Conservation (phyloP, 2,329 filamentous ascomycete species). For the Colletotrichum neosansevieriae region DNA sequence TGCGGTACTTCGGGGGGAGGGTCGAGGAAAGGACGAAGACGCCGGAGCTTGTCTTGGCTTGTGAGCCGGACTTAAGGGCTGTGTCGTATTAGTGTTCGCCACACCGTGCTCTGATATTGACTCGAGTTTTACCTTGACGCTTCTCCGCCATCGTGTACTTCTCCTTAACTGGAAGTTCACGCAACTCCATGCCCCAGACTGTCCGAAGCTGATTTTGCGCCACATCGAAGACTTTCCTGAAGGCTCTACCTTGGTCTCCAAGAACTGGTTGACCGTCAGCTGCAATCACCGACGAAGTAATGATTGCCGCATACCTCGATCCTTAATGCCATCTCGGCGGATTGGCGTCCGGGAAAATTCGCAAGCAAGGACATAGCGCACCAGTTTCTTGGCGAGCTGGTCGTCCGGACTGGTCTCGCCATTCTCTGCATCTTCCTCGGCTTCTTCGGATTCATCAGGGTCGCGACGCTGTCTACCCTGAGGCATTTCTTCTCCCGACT, state of each 20-base stretch:
- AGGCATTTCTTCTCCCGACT: slow-evolving; percentile 48
- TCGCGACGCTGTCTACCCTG: slow-evolving; percentile 49
- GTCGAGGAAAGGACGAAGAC: slow-evolving; percentile 83
- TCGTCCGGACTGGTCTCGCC: slow-evolving; percentile 56
- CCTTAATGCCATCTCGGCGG: slow-evolving; percentile 70
- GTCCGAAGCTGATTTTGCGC: slow-evolving; percentile 79
- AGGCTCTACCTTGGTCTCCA: slow-evolving; percentile 75
- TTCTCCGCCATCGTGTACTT: slow-evolving; percentile 84
- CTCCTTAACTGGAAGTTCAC: slow-evolving; percentile 83
- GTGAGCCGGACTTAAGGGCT: slow-evolving; percentile 59
- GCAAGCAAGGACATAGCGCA: slow-evolving; percentile 76
- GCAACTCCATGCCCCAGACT: slow-evolving; percentile 93
- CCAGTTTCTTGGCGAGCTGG: slow-evolving; percentile 73
- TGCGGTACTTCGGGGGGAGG: slow-evolving; percentile 76
- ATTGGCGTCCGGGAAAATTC: slow-evolving; percentile 73
- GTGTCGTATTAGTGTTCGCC: neutral
- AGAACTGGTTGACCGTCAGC: slow-evolving; percentile 67
- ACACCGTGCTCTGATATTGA: neutral
- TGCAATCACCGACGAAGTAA: neutral
- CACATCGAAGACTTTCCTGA: slow-evolving; percentile 80
- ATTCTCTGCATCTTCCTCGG: slow-evolving; percentile 52
- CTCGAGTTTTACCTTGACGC: slow-evolving; percentile 72
- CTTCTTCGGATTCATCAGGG: slow-evolving; percentile 47
- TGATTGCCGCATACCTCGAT: slow-evolving; percentile 63
- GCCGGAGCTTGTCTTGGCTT: slow-evolving; percentile 70